phyloP scores from a whole-genome alignment of 345 rosid species.

The Ailanthus altissimus region DNA sequence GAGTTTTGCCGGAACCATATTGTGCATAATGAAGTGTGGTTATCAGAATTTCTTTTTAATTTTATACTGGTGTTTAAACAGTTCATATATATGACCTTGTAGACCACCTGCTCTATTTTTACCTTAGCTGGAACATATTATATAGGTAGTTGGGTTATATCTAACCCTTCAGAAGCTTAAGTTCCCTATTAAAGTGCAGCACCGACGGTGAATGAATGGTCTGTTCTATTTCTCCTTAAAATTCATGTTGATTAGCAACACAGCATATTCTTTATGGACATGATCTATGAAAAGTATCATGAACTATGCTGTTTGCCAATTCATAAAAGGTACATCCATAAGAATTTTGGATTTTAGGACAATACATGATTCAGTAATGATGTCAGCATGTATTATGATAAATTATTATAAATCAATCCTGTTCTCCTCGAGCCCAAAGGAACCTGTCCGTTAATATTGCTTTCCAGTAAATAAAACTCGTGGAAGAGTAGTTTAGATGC shows the following conservation, averaged over 20 bases:
- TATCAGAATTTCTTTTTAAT: not conserved
- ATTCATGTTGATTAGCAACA: not conserved
- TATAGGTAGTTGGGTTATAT: not conserved
- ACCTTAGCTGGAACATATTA: not conserved
- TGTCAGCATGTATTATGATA: not conserved
- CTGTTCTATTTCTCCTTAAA: not conserved
- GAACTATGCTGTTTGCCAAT: not conserved
- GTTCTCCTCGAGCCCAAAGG: not conserved
- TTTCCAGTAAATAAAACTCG: not conserved
- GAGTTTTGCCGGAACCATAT: not conserved
- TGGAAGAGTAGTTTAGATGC: not conserved
- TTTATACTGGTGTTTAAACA: not conserved
- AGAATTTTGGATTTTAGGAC: not conserved
- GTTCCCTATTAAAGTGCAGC: not conserved
- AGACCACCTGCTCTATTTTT: not conserved
- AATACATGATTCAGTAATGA: not conserved
- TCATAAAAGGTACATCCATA: not conserved
- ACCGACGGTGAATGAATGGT: not conserved
- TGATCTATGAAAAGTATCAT: not conserved
- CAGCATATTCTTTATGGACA: not conserved
- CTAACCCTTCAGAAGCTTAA: not conserved
- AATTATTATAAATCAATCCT: not conserved
- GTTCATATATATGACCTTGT: not conserved
- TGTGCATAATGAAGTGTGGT: not conserved
- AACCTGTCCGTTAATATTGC: not conserved